These are phyloP conservation scores for Phialophora macrospora DNA, from an alignment of 2,329 filamentous ascomycete genomes.

Conservation along the genomic window DNA sequence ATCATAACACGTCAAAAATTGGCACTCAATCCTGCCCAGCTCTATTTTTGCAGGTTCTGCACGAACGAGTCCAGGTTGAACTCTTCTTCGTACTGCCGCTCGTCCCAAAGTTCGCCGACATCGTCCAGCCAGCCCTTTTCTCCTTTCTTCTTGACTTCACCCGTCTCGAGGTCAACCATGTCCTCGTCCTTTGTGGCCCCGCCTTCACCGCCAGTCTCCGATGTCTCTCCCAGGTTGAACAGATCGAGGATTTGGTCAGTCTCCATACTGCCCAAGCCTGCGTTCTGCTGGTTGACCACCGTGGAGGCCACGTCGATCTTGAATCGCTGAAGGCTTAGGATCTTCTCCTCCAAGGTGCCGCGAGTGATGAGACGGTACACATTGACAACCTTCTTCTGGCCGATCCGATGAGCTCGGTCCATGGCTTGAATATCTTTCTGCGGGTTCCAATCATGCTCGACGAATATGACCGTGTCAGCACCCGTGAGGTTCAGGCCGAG, in stretches of 20 bases:
- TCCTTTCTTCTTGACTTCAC: constrained; percentile 89
- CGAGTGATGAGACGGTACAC: constrained; percentile 96
- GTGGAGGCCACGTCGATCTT: constrained; percentile 99
- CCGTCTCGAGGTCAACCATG: constrained; percentile 84
- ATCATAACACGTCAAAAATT: not conserved
- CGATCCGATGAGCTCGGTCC: constrained; percentile 97
- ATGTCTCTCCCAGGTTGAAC: constrained; percentile 83
- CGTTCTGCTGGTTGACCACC: constrained; percentile 98
- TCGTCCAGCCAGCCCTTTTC: constrained; percentile 98
- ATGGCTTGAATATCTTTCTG: constrained; percentile 98
- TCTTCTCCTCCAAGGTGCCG: constrained; percentile 97
- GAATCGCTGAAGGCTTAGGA: constrained; percentile 95
- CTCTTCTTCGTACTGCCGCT: constrained; percentile 96
- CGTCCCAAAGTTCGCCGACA: constrained; percentile 94
- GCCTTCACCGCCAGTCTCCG: constrained; percentile 62
- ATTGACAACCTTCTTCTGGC: constrained; percentile 99
- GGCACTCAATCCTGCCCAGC: not conserved
- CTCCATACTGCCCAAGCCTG: constrained; percentile 92
- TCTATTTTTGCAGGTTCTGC: constrained; percentile 77
- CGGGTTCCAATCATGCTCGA: constrained; percentile 99
- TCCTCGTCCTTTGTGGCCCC: constrained; percentile 69
- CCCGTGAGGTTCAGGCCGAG: constrained; percentile 93
- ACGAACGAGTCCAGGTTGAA: constrained; percentile 95
- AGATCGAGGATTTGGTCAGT: constrained; percentile 97
- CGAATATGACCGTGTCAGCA: constrained; percentile 98